Conservation (phyloP, 768 basidiomycete species). For the Galerina marginata region DNA sequence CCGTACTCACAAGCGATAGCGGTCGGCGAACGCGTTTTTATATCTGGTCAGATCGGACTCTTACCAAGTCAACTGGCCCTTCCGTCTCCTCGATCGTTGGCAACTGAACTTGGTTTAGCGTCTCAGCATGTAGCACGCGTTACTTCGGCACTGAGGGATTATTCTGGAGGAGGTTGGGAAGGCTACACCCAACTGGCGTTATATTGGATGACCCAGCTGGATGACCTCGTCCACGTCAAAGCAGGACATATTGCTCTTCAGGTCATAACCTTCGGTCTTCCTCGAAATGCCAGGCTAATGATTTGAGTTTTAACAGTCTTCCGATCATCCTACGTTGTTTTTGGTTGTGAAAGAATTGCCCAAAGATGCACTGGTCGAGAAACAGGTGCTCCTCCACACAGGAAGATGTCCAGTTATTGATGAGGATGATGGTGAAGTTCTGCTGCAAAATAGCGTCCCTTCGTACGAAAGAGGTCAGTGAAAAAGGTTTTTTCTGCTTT, state of each 20-base stretch:
- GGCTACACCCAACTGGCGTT: constrained; percentile 69
- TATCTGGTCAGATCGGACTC: constrained; percentile 96
- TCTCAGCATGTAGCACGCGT: constrained; percentile 84
- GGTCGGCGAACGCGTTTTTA: constrained; percentile 79
- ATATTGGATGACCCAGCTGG: constrained; percentile 67
- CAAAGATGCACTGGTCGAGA: constrained; percentile 75
- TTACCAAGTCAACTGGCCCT: constrained; percentile 76
- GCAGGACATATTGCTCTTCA: constrained; percentile 37
- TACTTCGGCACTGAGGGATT: constrained; percentile 58
- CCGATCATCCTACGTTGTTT: constrained; percentile 54
- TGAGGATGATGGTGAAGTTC: constrained; percentile 53
- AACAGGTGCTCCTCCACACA: constrained; percentile 76
- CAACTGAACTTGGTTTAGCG: constrained; percentile 72
- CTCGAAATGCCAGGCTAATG: neutral
- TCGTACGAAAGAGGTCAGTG: constrained; percentile 46
- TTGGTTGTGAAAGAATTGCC: constrained; percentile 69
- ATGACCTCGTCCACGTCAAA: constrained; percentile 46
- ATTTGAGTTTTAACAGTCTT: constrained; percentile 20
- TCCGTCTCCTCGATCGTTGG: constrained; percentile 61
- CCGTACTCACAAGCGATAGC: constrained; percentile 95
- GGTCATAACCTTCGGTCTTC: constrained; percentile 13
- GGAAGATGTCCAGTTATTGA: constrained; percentile 55
- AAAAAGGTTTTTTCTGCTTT: neutral
- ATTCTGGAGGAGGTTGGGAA: constrained; percentile 60
- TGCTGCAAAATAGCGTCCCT: constrained; percentile 40